Conservation (phyloP, 164 flowering plant genomes). For the Amborella trichopoda region DNA sequence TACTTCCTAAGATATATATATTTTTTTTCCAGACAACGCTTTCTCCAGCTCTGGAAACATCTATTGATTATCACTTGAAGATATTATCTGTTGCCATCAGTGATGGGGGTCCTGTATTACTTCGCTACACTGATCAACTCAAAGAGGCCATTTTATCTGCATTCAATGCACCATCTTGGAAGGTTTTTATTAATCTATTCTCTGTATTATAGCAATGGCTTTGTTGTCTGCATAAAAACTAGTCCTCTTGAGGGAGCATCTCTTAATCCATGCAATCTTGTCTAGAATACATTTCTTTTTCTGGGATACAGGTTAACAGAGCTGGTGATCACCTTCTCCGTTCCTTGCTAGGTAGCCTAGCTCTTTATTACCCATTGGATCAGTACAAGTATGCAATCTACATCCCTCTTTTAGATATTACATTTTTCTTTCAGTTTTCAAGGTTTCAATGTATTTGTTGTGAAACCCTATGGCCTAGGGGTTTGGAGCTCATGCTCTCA, state of each 20-base stretch:
- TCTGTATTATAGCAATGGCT: no score
- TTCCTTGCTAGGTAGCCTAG: conserved; percentile 81
- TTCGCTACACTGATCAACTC: conserved; percentile 53
- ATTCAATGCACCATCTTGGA: conserved; percentile 95
- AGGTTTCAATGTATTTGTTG: no score
- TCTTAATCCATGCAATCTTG: no score
- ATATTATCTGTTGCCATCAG: conserved; percentile 79
- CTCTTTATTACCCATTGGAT: conserved; percentile 81
- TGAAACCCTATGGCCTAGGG: no score
- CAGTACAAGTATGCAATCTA: conserved; percentile 57
- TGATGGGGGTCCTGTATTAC: conserved; percentile 79
- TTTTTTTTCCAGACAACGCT: conserved; percentile 39
- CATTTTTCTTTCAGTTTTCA: no score
- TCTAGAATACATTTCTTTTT: neutral
- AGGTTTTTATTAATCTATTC: conserved; percentile 32
- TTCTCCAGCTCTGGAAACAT: conserved; percentile 92
- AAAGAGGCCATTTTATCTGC: conserved; percentile 66
- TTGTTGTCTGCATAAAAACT: no score
- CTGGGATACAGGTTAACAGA: conserved; percentile 59
- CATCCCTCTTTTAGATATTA: neutral
- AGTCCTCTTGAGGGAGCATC: no score
- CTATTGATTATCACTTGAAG: conserved; percentile 82
- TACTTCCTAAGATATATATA: neutral
- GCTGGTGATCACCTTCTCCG: conserved; percentile 93
- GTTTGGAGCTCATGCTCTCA: no score